Conservation (phyloP, 352 stramenopile species). For the Achlya hypogyna region DNA sequence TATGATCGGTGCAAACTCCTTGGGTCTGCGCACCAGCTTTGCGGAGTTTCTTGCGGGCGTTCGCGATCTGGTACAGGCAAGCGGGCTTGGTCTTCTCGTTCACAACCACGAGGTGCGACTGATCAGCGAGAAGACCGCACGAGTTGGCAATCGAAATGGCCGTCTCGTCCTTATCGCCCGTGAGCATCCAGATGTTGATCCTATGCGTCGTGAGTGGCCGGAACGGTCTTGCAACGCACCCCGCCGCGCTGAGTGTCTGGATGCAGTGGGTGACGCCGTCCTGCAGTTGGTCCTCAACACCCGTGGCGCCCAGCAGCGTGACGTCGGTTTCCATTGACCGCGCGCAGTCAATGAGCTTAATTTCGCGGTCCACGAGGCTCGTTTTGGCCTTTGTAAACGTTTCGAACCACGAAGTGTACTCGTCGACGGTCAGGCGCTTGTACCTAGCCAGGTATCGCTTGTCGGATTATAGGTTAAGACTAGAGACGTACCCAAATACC, state of each 20-base stretch:
- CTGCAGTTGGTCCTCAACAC: slow-evolving; percentile 96
- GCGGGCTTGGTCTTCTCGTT: slow-evolving; percentile 13
- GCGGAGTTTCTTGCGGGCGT: slow-evolving; percentile 15
- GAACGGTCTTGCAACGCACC: slow-evolving; percentile 20
- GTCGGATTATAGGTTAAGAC: neutral
- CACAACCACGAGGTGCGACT: slow-evolving; percentile 42
- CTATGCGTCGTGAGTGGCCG: neutral
- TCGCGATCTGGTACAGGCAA: slow-evolving; percentile 13
- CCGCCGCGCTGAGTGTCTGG: slow-evolving; percentile 88
- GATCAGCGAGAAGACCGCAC: slow-evolving; percentile 84
- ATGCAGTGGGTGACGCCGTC: slow-evolving; percentile 95
- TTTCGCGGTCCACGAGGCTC: slow-evolving; percentile 49
- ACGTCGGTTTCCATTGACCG: slow-evolving; percentile 73
- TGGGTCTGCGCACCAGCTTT: neutral
- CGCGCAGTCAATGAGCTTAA: slow-evolving; percentile 55
- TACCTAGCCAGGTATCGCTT: neutral
- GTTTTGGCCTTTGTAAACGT: slow-evolving; percentile 64
- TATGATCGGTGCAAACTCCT: neutral
- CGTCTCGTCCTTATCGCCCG: slow-evolving; percentile 98
- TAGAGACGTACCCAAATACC: slow-evolving; percentile 46
- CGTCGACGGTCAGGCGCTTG: slow-evolving; percentile 41
- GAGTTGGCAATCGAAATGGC: slow-evolving; percentile 98
- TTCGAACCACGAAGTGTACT: slow-evolving; percentile 65
- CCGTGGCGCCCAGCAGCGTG: slow-evolving; percentile 90
- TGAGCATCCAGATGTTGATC: slow-evolving; percentile 99